Conservation (phyloP, 768 basidiomycete genomes). For the Psilocybe cyanescens region DNA sequence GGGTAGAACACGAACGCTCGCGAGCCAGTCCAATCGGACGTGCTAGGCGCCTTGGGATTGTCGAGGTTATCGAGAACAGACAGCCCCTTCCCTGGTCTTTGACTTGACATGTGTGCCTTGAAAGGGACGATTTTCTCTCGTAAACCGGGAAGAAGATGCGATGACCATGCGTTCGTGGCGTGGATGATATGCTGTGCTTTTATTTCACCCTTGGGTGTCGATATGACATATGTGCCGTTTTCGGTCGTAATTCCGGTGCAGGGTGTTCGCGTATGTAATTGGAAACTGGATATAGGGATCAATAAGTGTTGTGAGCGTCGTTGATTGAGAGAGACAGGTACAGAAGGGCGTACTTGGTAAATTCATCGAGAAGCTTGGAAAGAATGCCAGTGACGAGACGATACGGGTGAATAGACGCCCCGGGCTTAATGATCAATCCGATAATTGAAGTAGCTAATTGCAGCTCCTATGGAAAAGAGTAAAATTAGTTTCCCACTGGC, state of each 20-base stretch:
- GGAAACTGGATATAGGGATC: conserved; percentile 45
- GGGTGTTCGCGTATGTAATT: conserved; percentile 62
- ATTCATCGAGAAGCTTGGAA: conserved; percentile 50
- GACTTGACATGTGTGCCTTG: conserved; percentile 67
- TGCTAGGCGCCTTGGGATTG: background rate
- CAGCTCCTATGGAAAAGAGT: conserved; percentile 41
- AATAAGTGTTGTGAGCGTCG: background rate
- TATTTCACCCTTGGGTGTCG: conserved; percentile 64
- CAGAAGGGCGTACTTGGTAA: conserved; percentile 42
- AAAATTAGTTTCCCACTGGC: too few relatives aligned
- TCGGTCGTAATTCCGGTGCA: conserved; percentile 51
- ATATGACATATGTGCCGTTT: conserved; percentile 46
- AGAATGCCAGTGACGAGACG: conserved; percentile 67
- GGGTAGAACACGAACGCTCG: conserved; percentile 67
- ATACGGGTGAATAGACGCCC: conserved; percentile 73
- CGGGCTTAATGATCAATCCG: conserved; percentile 57
- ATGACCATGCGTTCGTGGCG: conserved; percentile 84
- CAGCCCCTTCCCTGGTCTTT: conserved; percentile 40
- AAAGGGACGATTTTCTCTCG: conserved; percentile 65
- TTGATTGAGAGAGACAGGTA: background rate
- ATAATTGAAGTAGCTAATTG: conserved; percentile 46
- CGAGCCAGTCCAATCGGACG: conserved; percentile 35
- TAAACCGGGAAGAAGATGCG: conserved; percentile 69
- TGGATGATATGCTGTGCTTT: conserved; percentile 72
- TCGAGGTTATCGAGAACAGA: background rate